phyloP scores from a whole-genome alignment of 208 protist species.

The Histomonas meleagridis region DNA sequence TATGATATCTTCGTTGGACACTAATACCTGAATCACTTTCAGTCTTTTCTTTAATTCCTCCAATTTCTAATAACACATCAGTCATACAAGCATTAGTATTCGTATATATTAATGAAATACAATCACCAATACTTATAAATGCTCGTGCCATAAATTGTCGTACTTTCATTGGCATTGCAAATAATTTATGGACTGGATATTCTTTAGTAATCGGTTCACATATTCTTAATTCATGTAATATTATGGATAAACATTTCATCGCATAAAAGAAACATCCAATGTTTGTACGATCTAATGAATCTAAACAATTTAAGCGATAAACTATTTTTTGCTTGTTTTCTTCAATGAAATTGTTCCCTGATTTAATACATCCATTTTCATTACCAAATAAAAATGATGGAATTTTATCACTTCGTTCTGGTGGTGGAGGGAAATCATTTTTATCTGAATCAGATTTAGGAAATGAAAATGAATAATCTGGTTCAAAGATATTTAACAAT shows the following conservation, averaged over 20 bases:
- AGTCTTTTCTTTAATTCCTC: background rate
- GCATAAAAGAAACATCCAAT: background rate
- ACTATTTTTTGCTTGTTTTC: background rate
- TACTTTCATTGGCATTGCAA: background rate
- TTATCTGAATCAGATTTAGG: background rate
- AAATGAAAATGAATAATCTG: no score
- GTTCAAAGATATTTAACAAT: no score
- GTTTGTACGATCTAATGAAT: conserved; percentile 6
- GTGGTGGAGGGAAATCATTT: background rate
- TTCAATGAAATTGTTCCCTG: no score
- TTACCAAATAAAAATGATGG: background rate
- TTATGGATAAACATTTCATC: background rate
- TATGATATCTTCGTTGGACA: background rate
- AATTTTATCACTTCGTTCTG: background rate
- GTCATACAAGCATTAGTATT: conserved; percentile 5
- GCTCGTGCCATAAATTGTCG: background rate
- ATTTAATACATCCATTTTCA: background rate
- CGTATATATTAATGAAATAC: background rate
- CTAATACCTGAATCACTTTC: background rate
- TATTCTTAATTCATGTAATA: background rate
- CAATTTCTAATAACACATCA: background rate
- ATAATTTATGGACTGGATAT: background rate
- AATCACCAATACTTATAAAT: background rate
- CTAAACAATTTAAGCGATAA: background rate
- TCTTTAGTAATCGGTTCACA: no score